Conservation (phyloP, 768 basidiomycete species). For the Leucocoprinus sp. region DNA sequence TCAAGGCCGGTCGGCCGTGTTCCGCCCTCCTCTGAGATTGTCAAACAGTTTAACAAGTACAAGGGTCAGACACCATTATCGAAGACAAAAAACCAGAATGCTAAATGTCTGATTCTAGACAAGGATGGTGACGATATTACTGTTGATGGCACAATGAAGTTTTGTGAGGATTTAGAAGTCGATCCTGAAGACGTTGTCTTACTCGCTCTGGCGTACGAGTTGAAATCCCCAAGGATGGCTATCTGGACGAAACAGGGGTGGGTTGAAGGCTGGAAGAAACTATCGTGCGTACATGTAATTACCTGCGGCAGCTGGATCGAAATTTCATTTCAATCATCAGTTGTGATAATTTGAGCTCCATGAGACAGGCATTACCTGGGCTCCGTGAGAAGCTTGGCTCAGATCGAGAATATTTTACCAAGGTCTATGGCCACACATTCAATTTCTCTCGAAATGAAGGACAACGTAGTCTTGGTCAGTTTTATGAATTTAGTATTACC, state of each 20-base stretch:
- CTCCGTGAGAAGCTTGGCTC: slow-evolving; percentile 53
- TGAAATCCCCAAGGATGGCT: slow-evolving; percentile 68
- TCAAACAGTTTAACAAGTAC: slow-evolving; percentile 55
- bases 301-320: neutral
- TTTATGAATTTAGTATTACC: neutral
- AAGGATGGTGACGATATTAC: slow-evolving; percentile 45
- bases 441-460: slow-evolving; percentile 69
- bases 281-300: slow-evolving; percentile 60
- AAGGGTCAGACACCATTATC: slow-evolving; percentile 37
- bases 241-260: slow-evolving; percentile 66
- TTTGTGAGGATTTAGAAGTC: slow-evolving; percentile 64
- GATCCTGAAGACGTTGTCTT: slow-evolving; percentile 79
- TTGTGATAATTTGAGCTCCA: slow-evolving; percentile 54
- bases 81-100: neutral
- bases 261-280: slow-evolving; percentile 72
- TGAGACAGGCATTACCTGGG: slow-evolving; percentile 46
- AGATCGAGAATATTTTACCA: slow-evolving; percentile 62
- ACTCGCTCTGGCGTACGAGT: slow-evolving; percentile 72
- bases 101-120: slow-evolving; percentile 1
- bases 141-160: slow-evolving; percentile 71
- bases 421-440: slow-evolving; percentile 77
- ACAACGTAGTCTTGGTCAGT: slow-evolving; percentile 71
- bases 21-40: slow-evolving; percentile 48
- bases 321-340: slow-evolving; percentile 25
- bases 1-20: slow-evolving; percentile 14